Evolutionary conservation across 2,329 filamentous ascomycete genomes (phyloP).

Genomic region (Pseudogymnoascus sp.): DNA sequence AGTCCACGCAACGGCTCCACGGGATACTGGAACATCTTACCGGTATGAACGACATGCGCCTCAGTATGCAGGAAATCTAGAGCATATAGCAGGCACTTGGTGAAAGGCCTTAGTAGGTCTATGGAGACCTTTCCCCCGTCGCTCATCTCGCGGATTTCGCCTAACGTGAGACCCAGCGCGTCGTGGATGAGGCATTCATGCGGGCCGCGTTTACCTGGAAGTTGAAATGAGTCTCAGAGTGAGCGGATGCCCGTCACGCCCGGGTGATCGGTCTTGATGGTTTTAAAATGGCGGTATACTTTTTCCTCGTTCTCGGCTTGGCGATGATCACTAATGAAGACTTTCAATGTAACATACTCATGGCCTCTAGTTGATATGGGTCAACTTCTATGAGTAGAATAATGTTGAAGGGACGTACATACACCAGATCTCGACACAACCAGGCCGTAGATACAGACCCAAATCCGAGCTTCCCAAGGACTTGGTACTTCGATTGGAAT

Average conservation of each 20-base stretch:
- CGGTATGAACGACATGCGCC: conserved; percentile 20
- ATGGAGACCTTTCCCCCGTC: conserved; percentile 10
- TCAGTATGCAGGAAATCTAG: conserved; percentile 23
- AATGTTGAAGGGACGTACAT: conserved; percentile 2
- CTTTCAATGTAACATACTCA: conserved; percentile 11
- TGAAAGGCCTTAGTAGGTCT: conserved; percentile 15
- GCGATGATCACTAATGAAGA: conserved; percentile 6
- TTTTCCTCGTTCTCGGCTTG: conserved; percentile 20
- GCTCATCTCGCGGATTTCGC: conserved; percentile 13
- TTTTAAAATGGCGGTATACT: conserved; percentile 25
- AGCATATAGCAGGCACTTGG: conserved; percentile 15
- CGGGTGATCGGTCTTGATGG: conserved; percentile 23
- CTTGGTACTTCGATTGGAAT: conserved; percentile 20
- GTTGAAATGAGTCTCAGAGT: conserved; percentile 29
- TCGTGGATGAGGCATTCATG: conserved; percentile 21
- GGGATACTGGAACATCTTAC: conserved; percentile 14
- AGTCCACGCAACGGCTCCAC: not conserved
- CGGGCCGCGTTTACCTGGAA: conserved; percentile 16
- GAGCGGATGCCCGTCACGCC: conserved; percentile 25
- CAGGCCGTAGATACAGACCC: conserved; percentile 19
- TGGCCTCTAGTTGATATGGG: not conserved
- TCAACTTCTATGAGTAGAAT: not conserved
- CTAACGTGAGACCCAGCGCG: conserved; percentile 16
- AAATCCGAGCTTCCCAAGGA: conserved; percentile 22
- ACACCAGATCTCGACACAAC: conserved; percentile 19